Evolutionary conservation across 116 monocot genomes (phyloP).

Genomic region (Thalassia testudinum): DNA sequence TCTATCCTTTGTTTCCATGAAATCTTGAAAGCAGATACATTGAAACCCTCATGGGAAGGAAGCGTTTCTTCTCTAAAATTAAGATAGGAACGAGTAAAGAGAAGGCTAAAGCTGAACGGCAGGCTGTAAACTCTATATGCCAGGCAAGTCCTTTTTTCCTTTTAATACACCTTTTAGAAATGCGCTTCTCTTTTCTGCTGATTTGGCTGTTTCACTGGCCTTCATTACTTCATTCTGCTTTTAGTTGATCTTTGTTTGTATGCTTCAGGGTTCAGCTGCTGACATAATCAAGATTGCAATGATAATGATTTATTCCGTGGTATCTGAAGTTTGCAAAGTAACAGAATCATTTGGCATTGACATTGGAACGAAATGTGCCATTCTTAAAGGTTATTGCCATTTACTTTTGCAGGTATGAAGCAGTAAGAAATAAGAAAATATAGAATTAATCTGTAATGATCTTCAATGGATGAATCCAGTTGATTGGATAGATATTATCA

Average conservation of each 20-base stretch:
- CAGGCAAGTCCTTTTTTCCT: conserved; percentile 40
- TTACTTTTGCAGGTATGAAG: conserved; percentile 73
- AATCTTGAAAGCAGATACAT: conserved; percentile 42
- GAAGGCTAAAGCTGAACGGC: conserved; percentile 90
- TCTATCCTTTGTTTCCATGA: too few relatives aligned
- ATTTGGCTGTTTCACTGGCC: too few relatives aligned
- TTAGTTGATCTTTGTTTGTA: background rate
- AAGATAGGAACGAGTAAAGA: conserved; percentile 69
- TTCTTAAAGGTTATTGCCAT: conserved; percentile 67
- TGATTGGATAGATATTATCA: background rate
- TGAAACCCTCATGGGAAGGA: conserved; percentile 86
- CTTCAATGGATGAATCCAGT: background rate
- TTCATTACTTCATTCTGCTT: too few relatives aligned
- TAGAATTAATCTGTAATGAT: background rate
- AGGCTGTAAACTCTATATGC: conserved; percentile 98
- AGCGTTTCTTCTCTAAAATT: conserved; percentile 82
- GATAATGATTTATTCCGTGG: conserved; percentile 68
- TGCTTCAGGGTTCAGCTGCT: conserved; percentile 85
- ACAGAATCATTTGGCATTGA: background rate
- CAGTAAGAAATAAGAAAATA: background rate
- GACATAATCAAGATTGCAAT: conserved; percentile 97
- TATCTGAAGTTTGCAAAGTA: conserved; percentile 22
- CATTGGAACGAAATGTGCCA: conserved; percentile 23
- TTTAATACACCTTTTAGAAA: too few relatives aligned
- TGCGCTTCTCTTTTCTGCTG: too few relatives aligned